These are phyloP conservation scores for Aspergillus nidulans DNA, from an alignment of 495 filamentous ascomycete species.

Conservation along the genomic window DNA sequence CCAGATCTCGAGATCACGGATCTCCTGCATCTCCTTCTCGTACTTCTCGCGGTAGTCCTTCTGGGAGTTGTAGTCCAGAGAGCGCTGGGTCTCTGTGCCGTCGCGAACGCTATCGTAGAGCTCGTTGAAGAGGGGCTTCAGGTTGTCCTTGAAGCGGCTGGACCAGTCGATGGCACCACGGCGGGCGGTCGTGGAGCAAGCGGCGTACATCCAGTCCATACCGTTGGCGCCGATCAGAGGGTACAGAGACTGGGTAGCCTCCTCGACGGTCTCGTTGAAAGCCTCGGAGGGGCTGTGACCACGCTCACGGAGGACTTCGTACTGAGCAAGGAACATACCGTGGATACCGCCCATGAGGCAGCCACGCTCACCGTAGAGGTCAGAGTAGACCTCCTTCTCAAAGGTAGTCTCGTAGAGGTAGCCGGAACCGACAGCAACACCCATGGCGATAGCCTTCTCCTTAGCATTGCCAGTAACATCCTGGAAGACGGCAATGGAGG, in stretches of 20 bases:
- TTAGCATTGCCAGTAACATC: conserved; percentile 97
- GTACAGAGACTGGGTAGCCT: conserved; percentile 96
- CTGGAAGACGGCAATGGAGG: conserved; percentile 96
- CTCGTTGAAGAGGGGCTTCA: conserved; percentile 97
- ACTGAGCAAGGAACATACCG: conserved; percentile 99
- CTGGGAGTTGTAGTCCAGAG: conserved; percentile 92
- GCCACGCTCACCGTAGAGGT: conserved; percentile 98
- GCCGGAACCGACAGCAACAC: conserved; percentile 90
- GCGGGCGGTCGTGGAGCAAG: conserved; percentile 97
- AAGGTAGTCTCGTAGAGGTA: conserved; percentile 99
- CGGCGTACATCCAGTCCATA: conserved; percentile 99
- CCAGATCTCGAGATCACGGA: conserved; percentile 97
- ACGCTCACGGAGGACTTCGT: conserved; percentile 98
- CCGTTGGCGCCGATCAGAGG: conserved; percentile 92
- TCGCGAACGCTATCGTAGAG: conserved; percentile 88
- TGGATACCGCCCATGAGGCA: conserved; percentile 99
- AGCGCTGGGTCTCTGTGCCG: conserved; percentile 87
- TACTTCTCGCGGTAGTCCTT: conserved; percentile 93
- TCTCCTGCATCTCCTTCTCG: conserved; percentile 94
- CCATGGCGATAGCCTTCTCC: conserved; percentile 96
- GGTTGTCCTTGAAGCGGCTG: conserved; percentile 83
- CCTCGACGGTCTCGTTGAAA: conserved; percentile 99
- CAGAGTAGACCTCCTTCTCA: conserved; percentile 99
- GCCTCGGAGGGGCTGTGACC: conserved; percentile 97
- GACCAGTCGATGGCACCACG: conserved; percentile 99